These are phyloP conservation scores for Acer yangbiense DNA, from an alignment of 345 rosid genomes.

Conservation along the genomic window DNA sequence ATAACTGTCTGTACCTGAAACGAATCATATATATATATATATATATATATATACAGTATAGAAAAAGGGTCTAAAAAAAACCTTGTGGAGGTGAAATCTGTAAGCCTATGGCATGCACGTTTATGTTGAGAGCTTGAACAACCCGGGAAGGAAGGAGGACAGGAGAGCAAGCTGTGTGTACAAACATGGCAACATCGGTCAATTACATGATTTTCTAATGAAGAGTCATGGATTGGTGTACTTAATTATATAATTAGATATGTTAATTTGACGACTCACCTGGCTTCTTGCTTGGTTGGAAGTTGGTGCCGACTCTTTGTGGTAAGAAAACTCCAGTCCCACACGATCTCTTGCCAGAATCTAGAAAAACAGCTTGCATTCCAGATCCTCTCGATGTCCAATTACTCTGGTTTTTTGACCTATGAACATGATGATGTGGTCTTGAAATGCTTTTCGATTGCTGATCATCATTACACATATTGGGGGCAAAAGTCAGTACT, in stretches of 20 bases:
- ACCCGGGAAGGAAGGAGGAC: constrained; percentile 48
- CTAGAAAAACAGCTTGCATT: constrained; percentile 83
- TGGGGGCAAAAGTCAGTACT: neutral
- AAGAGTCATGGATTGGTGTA: neutral
- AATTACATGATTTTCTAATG: neutral
- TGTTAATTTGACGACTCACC: neutral
- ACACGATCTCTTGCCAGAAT: constrained; percentile 52
- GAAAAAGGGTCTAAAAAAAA: neutral
- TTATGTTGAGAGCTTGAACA: constrained; percentile 48
- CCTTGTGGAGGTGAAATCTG: constrained; percentile 35
- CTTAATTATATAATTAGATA: neutral
- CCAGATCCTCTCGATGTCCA: constrained; percentile 52
- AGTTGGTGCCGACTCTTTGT: constrained; percentile 34
- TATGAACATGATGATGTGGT: neutral
- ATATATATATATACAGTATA: too few species aligned
- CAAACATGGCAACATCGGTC: neutral
- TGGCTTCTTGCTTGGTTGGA: constrained; percentile 47
- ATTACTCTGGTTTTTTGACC: constrained; percentile 17
- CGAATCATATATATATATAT: neutral
- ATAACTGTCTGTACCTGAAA: neutral
- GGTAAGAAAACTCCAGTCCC: constrained; percentile 97
- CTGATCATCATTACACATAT: constrained; percentile 13
- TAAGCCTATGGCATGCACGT: constrained; percentile 38
- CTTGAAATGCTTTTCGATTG: constrained; percentile 25
- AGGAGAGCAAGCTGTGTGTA: constrained; percentile 48